Evolutionary conservation across 345 rosid genomes (phyloP).

Genomic region (Boechera divaricarpa): DNA sequence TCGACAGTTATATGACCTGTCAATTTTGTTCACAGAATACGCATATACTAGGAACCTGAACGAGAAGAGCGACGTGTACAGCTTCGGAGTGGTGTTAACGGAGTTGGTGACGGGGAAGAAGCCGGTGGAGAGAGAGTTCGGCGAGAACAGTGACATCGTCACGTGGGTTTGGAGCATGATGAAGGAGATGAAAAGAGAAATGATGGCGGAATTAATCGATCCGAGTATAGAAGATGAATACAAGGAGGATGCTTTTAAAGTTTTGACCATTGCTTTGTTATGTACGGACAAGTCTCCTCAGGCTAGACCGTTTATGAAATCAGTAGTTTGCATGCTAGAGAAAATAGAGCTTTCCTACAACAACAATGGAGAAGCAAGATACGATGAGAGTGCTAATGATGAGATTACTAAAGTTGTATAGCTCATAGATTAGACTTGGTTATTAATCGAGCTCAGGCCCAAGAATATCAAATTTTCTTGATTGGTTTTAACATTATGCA

Average conservation of each 20-base stretch:
- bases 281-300: slow-evolving; percentile 71
- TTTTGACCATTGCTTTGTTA: slow-evolving; percentile 62
- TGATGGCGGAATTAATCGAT: slow-evolving; percentile 55
- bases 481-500: background rate
- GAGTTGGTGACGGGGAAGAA: slow-evolving; percentile 82
- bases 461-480: background rate
- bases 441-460: background rate
- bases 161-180: slow-evolving; percentile 58
- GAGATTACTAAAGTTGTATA: slow-evolving; percentile 29
- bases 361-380: slow-evolving; percentile 20
- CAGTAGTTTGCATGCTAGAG: slow-evolving; percentile 83
- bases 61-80: slow-evolving; percentile 87
- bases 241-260: slow-evolving; percentile 62
- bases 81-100: slow-evolving; percentile 87
- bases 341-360: slow-evolving; percentile 54
- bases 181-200: slow-evolving; percentile 48
- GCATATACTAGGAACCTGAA: slow-evolving; percentile 63
- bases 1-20: background rate
- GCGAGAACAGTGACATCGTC: slow-evolving; percentile 73
- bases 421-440: slow-evolving; percentile 2
- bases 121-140: slow-evolving; percentile 68
- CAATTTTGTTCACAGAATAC: slow-evolving; percentile 55
- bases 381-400: slow-evolving; percentile 4
- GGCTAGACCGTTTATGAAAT: slow-evolving; percentile 74
- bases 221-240: slow-evolving; percentile 47